Conservation (phyloP, 2,329 filamentous ascomycete species). For the Phyllosticta citriasiana region DNA sequence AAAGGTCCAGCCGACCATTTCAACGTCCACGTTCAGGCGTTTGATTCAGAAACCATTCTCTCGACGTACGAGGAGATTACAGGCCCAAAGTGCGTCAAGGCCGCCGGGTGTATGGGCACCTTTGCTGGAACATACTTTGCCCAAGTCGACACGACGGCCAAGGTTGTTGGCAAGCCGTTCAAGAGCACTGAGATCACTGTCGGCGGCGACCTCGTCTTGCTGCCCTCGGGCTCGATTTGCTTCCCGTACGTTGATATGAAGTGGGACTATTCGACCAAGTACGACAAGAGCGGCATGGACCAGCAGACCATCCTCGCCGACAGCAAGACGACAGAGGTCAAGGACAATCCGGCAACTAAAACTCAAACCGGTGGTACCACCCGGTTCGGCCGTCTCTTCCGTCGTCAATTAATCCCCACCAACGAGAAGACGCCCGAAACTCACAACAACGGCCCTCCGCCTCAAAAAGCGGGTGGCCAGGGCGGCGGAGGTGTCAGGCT, state of each 20-base stretch:
- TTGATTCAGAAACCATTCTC: constrained; percentile 42
- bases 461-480: too few relatives aligned
- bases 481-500: too few relatives aligned
- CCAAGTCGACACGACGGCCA: constrained; percentile 42
- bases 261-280: constrained; percentile 28
- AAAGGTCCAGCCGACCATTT: constrained; percentile 43
- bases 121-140: constrained; percentile 52
- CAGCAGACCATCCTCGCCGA: too few relatives aligned
- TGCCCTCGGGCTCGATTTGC: constrained; percentile 48
- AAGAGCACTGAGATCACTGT: constrained; percentile 44
- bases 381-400: too few relatives aligned
- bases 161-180: constrained; percentile 42
- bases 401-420: too few relatives aligned
- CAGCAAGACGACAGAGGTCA: too few relatives aligned
- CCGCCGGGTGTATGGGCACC: constrained; percentile 48
- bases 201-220: constrained; percentile 51
- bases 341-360: too few relatives aligned
- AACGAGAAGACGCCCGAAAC: too few relatives aligned
- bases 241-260: constrained; percentile 51
- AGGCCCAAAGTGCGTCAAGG: constrained; percentile 43
- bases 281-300: too few relatives aligned
- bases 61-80: constrained; percentile 53
- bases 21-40: constrained; percentile 49
- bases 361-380: too few relatives aligned
- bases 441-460: too few relatives aligned